A percentile compares a stretch with the other conserved stretches of the same genome.
Conservation (phyloP, 1,284 basidiomycete genomes). For the Marasmius fiardii region DNA sequence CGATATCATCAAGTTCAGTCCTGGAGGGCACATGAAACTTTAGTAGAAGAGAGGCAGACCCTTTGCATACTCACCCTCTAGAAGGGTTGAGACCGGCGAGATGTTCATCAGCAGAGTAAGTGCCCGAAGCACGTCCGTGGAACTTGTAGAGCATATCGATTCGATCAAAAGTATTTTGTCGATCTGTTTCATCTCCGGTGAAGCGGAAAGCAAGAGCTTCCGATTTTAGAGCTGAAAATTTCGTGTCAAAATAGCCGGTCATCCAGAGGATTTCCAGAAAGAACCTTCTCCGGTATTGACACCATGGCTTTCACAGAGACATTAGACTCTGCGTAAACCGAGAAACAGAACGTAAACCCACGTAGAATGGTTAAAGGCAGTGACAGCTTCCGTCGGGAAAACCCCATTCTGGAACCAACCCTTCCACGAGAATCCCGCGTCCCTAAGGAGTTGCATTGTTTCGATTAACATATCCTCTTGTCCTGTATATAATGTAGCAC, state of each 20-base stretch:
- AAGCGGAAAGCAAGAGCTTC: constrained; percentile 38
- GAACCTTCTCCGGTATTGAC: constrained; percentile 37
- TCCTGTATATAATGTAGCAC: constrained; percentile 19
- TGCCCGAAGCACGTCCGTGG: constrained; percentile 35
- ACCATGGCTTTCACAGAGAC: constrained; percentile 25
- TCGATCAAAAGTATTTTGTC: constrained; percentile 32
- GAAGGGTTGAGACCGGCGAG: constrained; percentile 35
- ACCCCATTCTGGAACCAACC: constrained; percentile 32
- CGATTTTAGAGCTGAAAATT: constrained; percentile 31
- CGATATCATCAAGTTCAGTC: constrained; percentile 35
- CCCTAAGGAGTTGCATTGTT: constrained; percentile 34
- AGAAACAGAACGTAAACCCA: constrained; percentile 10
- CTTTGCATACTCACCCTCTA: constrained; percentile 26
- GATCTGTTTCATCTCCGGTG: constrained; percentile 33
- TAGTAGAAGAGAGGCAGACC: not conserved
- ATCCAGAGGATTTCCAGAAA: not conserved
- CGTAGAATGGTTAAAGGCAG: constrained; percentile 27
- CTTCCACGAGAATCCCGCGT: constrained; percentile 37
- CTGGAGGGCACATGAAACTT: constrained; percentile 15
- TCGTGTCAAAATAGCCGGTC: not conserved
- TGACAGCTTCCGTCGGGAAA: constrained; percentile 31
- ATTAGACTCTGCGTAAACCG: not conserved
- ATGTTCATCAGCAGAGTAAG: constrained; percentile 37
- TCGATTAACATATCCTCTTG: constrained; percentile 31
- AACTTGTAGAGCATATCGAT: constrained; percentile 33